Percentiles rank a stretch among this genome's conserved stretches.
These are phyloP conservation scores for Ashbya aceris DNA, from an alignment of 1,139 yeast genomes.

Conservation along the genomic window DNA sequence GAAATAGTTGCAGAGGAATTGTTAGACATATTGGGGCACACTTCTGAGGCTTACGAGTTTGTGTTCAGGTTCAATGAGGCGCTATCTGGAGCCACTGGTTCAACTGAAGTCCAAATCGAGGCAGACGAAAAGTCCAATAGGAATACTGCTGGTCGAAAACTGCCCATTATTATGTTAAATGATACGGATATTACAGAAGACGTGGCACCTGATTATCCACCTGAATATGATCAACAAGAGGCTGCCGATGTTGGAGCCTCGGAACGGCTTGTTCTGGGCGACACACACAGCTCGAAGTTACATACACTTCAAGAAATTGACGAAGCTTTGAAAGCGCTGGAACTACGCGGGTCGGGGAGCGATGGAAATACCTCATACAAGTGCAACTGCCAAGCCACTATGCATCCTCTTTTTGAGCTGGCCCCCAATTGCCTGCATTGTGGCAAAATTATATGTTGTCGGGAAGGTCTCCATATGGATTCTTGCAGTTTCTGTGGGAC, in stretches of 20 bases:
- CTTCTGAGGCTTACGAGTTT: conserved; percentile 25
- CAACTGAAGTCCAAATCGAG: neutral
- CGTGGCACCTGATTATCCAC: neutral
- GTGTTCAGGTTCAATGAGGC: conserved; percentile 23
- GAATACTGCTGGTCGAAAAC: neutral
- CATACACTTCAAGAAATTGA: conserved; percentile 50
- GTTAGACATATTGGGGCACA: conserved; percentile 28
- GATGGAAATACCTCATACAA: conserved; percentile 22
- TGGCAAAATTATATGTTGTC: conserved; percentile 84
- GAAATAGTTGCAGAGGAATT: conserved; percentile 26
- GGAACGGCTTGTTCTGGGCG: neutral
- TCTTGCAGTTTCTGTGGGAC: conserved; percentile 81
- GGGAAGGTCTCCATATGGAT: conserved; percentile 68
- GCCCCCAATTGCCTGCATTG: conserved; percentile 93
- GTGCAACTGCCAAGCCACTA: conserved; percentile 77
- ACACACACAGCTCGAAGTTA: conserved; percentile 30
- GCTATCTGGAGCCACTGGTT: conserved; percentile 5
- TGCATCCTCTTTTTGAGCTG: conserved; percentile 80
- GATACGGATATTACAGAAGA: neutral
- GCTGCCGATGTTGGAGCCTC: neutral
- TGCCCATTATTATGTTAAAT: neutral
- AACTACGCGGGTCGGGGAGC: conserved; percentile 26
- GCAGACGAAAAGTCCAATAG: neutral
- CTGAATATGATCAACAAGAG: neutral
- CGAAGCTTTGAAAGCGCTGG: conserved; percentile 33